Percentiles rank a stretch among this genome's conserved stretches.
Conservation (phyloP, 164 flowering plant species). For the Tetracentron sinense region DNA sequence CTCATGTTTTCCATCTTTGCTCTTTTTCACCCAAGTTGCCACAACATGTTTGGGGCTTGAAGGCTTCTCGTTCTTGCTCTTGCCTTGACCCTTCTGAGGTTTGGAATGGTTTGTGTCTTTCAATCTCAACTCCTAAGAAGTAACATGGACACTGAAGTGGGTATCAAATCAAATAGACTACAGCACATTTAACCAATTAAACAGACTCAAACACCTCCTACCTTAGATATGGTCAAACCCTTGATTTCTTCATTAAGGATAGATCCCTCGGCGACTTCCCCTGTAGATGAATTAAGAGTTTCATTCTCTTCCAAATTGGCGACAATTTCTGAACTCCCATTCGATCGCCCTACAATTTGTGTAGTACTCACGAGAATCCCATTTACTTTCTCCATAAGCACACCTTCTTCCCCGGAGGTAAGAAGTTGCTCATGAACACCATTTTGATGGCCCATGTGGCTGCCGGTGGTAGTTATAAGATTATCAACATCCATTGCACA, state of each 20-base stretch:
- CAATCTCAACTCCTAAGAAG: slow-evolving; percentile 39
- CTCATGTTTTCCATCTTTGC: slow-evolving; percentile 36
- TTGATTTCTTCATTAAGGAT: slow-evolving; percentile 22
- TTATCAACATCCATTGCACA: slow-evolving; percentile 42
- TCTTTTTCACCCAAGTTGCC: slow-evolving; percentile 31
- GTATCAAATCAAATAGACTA: background rate
- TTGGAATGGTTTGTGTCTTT: slow-evolving; percentile 28
- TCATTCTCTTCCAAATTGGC: slow-evolving; percentile 24
- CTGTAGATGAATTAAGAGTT: slow-evolving; percentile 14
- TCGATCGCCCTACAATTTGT: no score
- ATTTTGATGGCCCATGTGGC: slow-evolving; percentile 32
- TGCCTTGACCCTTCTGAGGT: slow-evolving; percentile 31
- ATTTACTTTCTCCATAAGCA: slow-evolving; percentile 18
- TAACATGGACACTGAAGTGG: background rate
- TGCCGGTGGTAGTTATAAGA: slow-evolving; percentile 20
- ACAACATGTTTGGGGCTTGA: slow-evolving; percentile 23
- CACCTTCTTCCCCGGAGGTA: slow-evolving; percentile 22
- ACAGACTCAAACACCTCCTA: slow-evolving; percentile 7
- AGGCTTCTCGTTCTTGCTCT: slow-evolving; percentile 39
- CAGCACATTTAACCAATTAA: background rate
- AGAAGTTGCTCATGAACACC: slow-evolving; percentile 29
- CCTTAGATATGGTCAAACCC: slow-evolving; percentile 31
- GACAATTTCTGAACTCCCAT: slow-evolving; percentile 16
- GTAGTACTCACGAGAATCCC: no score
- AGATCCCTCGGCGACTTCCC: slow-evolving; percentile 22